phyloP scores from a whole-genome alignment of 2,329 filamentous ascomycete species.

The Curvularia sp. region DNA sequence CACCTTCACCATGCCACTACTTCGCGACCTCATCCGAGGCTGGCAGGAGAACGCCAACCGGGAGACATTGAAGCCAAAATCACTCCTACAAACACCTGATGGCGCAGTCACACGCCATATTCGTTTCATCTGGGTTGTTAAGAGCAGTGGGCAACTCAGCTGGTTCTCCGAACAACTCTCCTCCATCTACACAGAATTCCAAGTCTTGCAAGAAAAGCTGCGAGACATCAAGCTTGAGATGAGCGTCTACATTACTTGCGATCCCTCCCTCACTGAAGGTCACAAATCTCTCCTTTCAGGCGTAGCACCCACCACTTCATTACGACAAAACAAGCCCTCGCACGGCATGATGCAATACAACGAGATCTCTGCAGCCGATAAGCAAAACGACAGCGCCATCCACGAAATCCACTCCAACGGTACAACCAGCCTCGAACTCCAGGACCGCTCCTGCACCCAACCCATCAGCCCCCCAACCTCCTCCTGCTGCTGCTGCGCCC shows the following conservation, averaged over 20 bases:
- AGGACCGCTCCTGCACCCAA: constrained; percentile 38
- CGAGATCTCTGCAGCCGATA: constrained; percentile 21
- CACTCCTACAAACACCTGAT: constrained; percentile 27
- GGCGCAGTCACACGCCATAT: constrained; percentile 57
- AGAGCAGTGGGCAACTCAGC: constrained; percentile 58
- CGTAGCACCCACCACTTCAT: constrained; percentile 20
- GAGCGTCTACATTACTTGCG: constrained; percentile 63
- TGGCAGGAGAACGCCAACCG: constrained; percentile 48
- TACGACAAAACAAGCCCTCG: constrained; percentile 1
- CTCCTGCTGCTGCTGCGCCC: constrained; percentile 59
- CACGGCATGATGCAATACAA: constrained; percentile 32
- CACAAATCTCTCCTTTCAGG: constrained; percentile 42
- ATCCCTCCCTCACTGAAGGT: constrained; percentile 56
- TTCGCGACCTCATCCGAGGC: constrained; percentile 62
- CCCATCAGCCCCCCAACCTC: constrained; percentile 16
- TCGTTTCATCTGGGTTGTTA: constrained; percentile 66
- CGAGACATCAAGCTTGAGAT: constrained; percentile 57
- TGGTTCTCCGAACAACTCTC: constrained; percentile 63
- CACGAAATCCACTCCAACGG: constrained; percentile 27
- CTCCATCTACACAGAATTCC: constrained; percentile 53
- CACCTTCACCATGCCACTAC: constrained; percentile 63
- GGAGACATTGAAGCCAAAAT: constrained; percentile 1
- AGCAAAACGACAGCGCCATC: constrained; percentile 18
- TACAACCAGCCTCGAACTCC: constrained; percentile 15
- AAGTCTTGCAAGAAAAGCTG: constrained; percentile 46